Conservation (phyloP, 495 filamentous ascomycete genomes). For the Recurvomyces mirabilis region DNA sequence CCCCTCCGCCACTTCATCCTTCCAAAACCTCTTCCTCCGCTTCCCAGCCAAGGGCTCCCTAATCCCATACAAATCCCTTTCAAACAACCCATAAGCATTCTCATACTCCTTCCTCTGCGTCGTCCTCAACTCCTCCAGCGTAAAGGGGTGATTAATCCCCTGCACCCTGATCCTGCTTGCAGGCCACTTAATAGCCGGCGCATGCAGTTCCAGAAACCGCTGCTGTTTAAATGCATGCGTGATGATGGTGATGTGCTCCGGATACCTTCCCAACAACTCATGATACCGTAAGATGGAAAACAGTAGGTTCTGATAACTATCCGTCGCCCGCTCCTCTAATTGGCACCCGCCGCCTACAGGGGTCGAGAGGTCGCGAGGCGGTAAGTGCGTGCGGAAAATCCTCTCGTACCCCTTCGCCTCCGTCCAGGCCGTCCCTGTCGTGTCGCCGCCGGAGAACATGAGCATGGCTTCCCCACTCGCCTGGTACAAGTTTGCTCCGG, state of each 20-base stretch:
- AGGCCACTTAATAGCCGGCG: conserved; percentile 28
- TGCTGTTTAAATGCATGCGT: conserved; percentile 32
- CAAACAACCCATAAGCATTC: conserved; percentile 20
- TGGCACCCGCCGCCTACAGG: too few relatives aligned
- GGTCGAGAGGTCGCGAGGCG: neutral
- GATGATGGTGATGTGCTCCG: conserved; percentile 24
- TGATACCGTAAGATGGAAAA: conserved; percentile 30
- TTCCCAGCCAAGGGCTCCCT: conserved; percentile 20
- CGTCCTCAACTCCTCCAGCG: conserved; percentile 19
- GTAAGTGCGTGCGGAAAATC: conserved; percentile 10
- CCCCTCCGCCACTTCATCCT: neutral
- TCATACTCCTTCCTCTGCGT: conserved; percentile 21
- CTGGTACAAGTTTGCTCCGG: conserved; percentile 12
- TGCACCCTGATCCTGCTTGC: conserved; percentile 22
- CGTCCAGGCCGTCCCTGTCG: conserved; percentile 15
- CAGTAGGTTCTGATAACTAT: conserved; percentile 34
- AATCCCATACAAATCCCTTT: conserved; percentile 23
- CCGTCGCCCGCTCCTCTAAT: conserved; percentile 29
- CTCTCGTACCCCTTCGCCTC: conserved; percentile 25
- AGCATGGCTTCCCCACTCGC: conserved; percentile 16
- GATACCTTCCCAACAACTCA: conserved; percentile 22
- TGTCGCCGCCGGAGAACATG: conserved; percentile 29
- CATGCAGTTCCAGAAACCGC: conserved; percentile 30
- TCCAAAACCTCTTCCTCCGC: conserved; percentile 24
- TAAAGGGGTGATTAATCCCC: conserved; percentile 29